phyloP scores from a whole-genome alignment of 2,329 filamentous ascomycete genomes.

The Blastomyces silverae region DNA sequence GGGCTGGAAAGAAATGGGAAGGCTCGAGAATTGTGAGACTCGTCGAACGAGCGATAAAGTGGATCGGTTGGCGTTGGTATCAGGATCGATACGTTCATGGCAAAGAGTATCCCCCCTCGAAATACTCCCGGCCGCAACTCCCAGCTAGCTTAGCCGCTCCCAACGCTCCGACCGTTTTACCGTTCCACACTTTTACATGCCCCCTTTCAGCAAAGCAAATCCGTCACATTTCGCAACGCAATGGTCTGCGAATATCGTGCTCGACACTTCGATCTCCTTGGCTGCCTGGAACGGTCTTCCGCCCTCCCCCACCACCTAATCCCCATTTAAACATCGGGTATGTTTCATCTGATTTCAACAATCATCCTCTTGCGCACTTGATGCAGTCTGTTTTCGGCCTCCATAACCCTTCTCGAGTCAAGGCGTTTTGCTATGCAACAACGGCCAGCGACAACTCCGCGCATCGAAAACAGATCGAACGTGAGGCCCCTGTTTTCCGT shows the following conservation, averaged over 20 bases:
- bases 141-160: constrained; percentile 69
- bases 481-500: constrained; percentile 81
- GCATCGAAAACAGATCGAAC: constrained; percentile 88
- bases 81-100: constrained; percentile 65
- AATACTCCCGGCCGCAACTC: constrained; percentile 66
- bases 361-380: constrained; percentile 89
- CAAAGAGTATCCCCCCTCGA: constrained; percentile 49
- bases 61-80: constrained; percentile 79
- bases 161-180: constrained; percentile 84
- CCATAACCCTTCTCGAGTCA: constrained; percentile 65
- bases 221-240: constrained; percentile 87
- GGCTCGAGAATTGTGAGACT: constrained; percentile 77
- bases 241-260: constrained; percentile 85
- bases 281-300: constrained; percentile 73
- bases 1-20: constrained; percentile 77
- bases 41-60: constrained; percentile 73
- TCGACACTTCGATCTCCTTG: constrained; percentile 81
- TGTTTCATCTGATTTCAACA: constrained; percentile 97
- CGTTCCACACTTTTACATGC: constrained; percentile 96
- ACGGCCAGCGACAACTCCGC: constrained; percentile 82
- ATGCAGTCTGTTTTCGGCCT: constrained; percentile 99
- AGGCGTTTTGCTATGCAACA: constrained; percentile 92
- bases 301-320: constrained; percentile 73
- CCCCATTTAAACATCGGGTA: constrained; percentile 90
- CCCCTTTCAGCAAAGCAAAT: constrained; percentile 88